Percentiles rank a stretch among this genome's conserved stretches.
These are phyloP conservation scores for Samsoniella hepiali DNA, from an alignment of 2,329 filamentous ascomycete genomes.

Conservation along the genomic window DNA sequence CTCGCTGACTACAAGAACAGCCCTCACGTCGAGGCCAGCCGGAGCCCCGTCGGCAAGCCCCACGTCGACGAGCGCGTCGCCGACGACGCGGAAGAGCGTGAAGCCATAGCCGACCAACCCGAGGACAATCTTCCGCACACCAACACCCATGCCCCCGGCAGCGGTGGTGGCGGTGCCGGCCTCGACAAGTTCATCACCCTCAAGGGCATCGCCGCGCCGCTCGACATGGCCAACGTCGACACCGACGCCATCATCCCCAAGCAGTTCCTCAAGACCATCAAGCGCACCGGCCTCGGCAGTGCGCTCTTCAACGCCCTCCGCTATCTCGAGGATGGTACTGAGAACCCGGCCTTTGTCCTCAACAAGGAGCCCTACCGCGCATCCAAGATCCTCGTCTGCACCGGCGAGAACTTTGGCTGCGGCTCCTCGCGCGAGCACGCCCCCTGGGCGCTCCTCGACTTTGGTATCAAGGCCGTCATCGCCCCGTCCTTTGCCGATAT, in stretches of 20 bases:
- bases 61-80: slow-evolving; percentile 52
- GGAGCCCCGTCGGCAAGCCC: slow-evolving; percentile 42
- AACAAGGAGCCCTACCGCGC: slow-evolving; percentile 84
- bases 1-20: slow-evolving; percentile 60
- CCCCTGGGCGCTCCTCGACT: slow-evolving; percentile 94
- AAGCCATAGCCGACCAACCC: slow-evolving; percentile 54
- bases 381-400: slow-evolving; percentile 86
- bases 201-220: slow-evolving; percentile 81
- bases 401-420: slow-evolving; percentile 92
- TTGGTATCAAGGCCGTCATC: slow-evolving; percentile 91
- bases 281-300: slow-evolving; percentile 85
- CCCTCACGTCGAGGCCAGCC: slow-evolving; percentile 56
- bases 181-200: slow-evolving; percentile 81
- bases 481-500: slow-evolving; percentile 75
- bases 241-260: slow-evolving; percentile 99
- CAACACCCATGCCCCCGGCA: slow-evolving; percentile 54
- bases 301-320: slow-evolving; percentile 86
- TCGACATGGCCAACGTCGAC: slow-evolving; percentile 89
- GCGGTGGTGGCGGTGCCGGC: slow-evolving; percentile 48
- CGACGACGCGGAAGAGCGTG: slow-evolving; percentile 50
- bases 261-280: slow-evolving; percentile 99
- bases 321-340: slow-evolving; percentile 68
- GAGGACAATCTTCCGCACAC: slow-evolving; percentile 63
- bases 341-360: slow-evolving; percentile 80
- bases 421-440: slow-evolving; percentile 92